A percentile compares a stretch with the other conserved stretches of the same genome.
These are phyloP conservation scores for Metrosideros polymorpha DNA, from an alignment of 441 rosid genomes.

Conservation along the genomic window DNA sequence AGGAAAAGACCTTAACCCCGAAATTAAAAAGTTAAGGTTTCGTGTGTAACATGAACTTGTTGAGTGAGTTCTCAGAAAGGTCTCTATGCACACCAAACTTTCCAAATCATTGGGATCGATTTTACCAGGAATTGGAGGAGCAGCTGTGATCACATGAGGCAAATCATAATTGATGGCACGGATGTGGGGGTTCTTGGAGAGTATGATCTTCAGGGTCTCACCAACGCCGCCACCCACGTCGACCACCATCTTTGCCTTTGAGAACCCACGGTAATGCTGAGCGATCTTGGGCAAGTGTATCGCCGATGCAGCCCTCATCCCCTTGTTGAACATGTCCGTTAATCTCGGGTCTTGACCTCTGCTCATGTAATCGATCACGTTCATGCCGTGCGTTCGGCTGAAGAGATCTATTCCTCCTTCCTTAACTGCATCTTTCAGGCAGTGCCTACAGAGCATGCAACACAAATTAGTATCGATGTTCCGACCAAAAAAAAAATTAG, in stretches of 20 bases:
- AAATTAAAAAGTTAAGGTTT: neutral
- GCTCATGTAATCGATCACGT: neutral
- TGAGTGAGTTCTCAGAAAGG: neutral
- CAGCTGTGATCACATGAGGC: slow-evolving; percentile 3
- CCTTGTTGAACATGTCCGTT: neutral
- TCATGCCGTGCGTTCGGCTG: neutral
- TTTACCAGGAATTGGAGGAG: neutral
- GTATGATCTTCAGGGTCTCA: neutral
- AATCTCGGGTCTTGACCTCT: neutral
- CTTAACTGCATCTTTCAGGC: slow-evolving; percentile 4
- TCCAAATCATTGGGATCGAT: neutral
- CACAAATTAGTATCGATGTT: too few relatives aligned
- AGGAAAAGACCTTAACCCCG: neutral
- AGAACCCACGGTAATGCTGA: neutral
- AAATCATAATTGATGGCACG: slow-evolving; percentile 8
- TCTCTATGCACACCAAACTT: neutral
- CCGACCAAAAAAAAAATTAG: too few relatives aligned
- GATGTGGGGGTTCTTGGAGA: slow-evolving; percentile 2
- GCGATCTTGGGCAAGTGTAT: neutral
- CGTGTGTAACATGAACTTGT: neutral
- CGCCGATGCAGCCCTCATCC: neutral
- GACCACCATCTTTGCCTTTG: neutral
- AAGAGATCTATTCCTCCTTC: neutral
- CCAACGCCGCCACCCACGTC: slow-evolving; percentile 15
- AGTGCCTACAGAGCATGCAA: neutral